Percentiles rank a stretch among this genome's conserved stretches.
These are phyloP conservation scores for Holtermannia corniformis DNA, from an alignment of 768 basidiomycete genomes.

Conservation along the genomic window DNA sequence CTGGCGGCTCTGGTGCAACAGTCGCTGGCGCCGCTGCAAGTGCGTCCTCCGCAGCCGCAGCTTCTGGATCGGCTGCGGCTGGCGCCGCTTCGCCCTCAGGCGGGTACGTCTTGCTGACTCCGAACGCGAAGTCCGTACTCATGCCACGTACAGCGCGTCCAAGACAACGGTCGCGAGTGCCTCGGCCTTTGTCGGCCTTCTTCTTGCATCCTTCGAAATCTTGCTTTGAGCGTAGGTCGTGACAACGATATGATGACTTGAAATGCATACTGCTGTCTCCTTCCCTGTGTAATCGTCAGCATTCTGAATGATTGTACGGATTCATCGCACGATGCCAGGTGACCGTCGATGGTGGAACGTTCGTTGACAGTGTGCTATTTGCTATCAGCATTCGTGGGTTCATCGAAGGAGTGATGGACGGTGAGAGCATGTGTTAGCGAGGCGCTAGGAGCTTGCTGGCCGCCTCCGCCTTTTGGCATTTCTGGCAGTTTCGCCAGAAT, in stretches of 20 bases:
- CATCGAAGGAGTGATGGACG: background rate
- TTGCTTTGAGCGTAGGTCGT: background rate
- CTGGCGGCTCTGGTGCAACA: background rate
- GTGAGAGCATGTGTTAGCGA: too few species aligned
- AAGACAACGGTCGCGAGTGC: background rate
- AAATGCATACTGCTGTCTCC: constrained; percentile 11
- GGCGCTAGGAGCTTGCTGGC: too few species aligned
- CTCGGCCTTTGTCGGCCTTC: background rate
- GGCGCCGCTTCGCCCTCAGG: background rate
- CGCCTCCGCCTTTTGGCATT: too few species aligned
- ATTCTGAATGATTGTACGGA: constrained; percentile 39
- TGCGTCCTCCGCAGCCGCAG: background rate
- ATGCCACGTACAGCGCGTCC: background rate
- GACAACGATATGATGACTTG: background rate
- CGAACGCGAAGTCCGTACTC: background rate
- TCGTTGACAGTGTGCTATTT: constrained; percentile 41
- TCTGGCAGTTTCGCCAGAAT: too few species aligned
- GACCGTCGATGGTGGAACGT: constrained; percentile 26
- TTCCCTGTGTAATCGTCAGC: constrained; percentile 30
- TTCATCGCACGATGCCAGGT: constrained; percentile 31
- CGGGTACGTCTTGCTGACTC: background rate
- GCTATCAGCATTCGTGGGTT: background rate
- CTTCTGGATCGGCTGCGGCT: background rate
- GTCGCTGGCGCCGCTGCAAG: background rate
- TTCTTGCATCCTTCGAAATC: background rate